Conservation (phyloP, 1,284 basidiomycete species). For the Stygiomarasmius scandens region DNA sequence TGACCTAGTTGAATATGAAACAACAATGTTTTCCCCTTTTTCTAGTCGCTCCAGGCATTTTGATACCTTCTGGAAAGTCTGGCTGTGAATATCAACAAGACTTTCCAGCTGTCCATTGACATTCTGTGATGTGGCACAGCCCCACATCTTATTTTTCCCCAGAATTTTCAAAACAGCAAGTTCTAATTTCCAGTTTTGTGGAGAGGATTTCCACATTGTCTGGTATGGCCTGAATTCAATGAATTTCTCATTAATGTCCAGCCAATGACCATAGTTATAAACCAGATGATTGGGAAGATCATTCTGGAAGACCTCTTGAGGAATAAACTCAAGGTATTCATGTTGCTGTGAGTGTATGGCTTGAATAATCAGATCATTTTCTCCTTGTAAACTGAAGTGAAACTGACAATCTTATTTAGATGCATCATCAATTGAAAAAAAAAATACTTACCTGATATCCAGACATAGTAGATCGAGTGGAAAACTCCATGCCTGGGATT, state of each 20-base stretch:
- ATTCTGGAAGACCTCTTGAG: not conserved
- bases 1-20: not conserved
- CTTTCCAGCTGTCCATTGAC: not conserved
- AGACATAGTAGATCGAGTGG: constrained; percentile 26
- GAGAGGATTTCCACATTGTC: not conserved
- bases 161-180: not conserved
- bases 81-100: not conserved
- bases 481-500: constrained; percentile 38
- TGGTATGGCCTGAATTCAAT: not conserved
- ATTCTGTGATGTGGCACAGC: too few relatives aligned
- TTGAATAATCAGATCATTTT: constrained; percentile 2
- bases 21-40: not conserved
- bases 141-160: not conserved
- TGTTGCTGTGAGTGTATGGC: not conserved
- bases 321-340: constrained; percentile 7
- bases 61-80: not conserved
- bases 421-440: not conserved
- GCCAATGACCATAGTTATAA: constrained; percentile 5
- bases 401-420: constrained; percentile 3
- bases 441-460: constrained; percentile 23
- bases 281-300: constrained; percentile 3
- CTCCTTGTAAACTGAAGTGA: not conserved
- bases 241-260: not conserved
- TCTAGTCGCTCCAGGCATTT: not conserved
- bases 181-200: not conserved